These are phyloP conservation scores for Starmerella sirachaensis DNA, from an alignment of 805 yeast species.

Conservation along the genomic window DNA sequence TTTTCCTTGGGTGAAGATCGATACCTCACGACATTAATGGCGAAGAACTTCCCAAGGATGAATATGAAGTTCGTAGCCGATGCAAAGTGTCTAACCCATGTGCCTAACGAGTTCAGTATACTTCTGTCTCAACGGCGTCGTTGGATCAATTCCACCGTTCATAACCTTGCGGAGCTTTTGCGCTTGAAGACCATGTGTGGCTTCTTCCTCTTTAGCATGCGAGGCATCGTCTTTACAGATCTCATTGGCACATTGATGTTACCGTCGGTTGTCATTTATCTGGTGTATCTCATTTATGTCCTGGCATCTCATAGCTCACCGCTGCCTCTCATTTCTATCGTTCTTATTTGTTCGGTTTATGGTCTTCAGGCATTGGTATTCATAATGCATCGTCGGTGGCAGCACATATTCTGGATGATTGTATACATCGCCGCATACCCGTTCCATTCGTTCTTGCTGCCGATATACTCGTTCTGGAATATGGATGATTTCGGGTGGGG, in stretches of 20 bases:
- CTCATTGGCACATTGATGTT: slow-evolving; percentile 47
- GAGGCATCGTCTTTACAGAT: slow-evolving; percentile 46
- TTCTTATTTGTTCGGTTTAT: slow-evolving; percentile 43
- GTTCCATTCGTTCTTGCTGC: slow-evolving; percentile 48
- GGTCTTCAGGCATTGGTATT: slow-evolving; percentile 51
- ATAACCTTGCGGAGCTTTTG: slow-evolving; percentile 46
- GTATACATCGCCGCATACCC: slow-evolving; percentile 49
- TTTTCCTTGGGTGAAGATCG: slow-evolving; percentile 54
- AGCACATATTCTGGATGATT: slow-evolving; percentile 43
- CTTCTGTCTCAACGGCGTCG: slow-evolving; percentile 88
- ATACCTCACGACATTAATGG: slow-evolving; percentile 45
- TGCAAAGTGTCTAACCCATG: slow-evolving; percentile 47
- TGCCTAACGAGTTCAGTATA: slow-evolving; percentile 62
- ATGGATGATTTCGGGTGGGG: slow-evolving; percentile 60
- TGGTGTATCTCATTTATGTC: slow-evolving; percentile 41
- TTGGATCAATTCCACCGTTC: slow-evolving; percentile 58
- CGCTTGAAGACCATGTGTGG: slow-evolving; percentile 50
- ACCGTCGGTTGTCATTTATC: slow-evolving; percentile 46
- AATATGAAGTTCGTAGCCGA: slow-evolving; percentile 44
- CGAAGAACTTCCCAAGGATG: slow-evolving; percentile 45
- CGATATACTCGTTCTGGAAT: slow-evolving; percentile 51
- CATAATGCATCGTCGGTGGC: slow-evolving; percentile 35
- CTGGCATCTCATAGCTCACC: slow-evolving; percentile 42
- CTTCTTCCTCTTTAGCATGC: slow-evolving; percentile 49
- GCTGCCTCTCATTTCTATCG: slow-evolving; percentile 40